These are phyloP conservation scores for Telfairia occidentalis DNA, from an alignment of 331 rosid species.

Conservation along the genomic window DNA sequence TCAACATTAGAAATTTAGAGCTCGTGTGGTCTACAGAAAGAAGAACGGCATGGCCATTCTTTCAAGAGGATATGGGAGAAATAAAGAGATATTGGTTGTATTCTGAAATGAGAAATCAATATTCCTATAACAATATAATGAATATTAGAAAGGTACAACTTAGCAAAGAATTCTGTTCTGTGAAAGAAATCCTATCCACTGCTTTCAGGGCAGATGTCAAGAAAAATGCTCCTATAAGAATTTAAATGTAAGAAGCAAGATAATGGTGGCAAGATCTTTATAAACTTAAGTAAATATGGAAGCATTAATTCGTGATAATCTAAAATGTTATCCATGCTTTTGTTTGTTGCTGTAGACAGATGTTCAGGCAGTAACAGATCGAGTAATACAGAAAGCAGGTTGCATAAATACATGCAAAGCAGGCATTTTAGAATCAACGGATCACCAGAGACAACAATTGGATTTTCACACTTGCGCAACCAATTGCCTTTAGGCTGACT, in stretches of 20 bases:
- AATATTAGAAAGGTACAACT: background rate
- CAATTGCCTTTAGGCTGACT: conserved; percentile 60
- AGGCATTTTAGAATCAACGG: conserved; percentile 72
- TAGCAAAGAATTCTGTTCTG: background rate
- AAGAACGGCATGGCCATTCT: background rate
- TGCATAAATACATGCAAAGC: conserved; percentile 48
- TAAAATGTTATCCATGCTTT: conserved; percentile 4
- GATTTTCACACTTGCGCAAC: conserved; percentile 67
- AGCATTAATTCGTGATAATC: background rate
- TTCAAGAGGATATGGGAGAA: background rate
- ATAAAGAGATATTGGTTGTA: background rate
- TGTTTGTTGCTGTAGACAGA: conserved; percentile 8
- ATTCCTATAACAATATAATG: background rate
- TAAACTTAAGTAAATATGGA: background rate
- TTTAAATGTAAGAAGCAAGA: background rate
- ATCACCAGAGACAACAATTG: conserved; percentile 88
- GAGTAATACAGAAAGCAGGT: conserved; percentile 25
- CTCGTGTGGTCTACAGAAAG: background rate
- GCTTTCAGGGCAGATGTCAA: background rate
- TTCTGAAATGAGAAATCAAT: background rate
- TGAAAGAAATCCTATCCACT: background rate
- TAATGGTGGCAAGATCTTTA: background rate
- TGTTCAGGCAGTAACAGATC: conserved; percentile 10
- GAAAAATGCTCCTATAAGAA: background rate
- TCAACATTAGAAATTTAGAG: background rate